Evolutionary conservation across 176 grass and related monocot species (phyloP), one percentile per base, ranked within the genome.

Genomic region (Rhynchospora pubera): DNA sequence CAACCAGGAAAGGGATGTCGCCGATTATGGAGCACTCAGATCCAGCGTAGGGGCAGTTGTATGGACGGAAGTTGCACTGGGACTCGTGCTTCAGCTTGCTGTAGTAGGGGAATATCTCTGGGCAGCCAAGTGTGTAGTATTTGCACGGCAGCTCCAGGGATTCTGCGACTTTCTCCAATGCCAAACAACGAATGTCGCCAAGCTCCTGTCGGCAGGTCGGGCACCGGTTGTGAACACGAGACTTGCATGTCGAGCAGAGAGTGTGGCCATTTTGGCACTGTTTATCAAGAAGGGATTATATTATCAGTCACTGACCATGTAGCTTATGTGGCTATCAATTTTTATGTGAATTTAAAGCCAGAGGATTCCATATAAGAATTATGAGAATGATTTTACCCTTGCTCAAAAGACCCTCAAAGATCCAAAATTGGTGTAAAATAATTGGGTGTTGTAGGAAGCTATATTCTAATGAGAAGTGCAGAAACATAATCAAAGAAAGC

Each of bases 231-330:
- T 92, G 91, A 5, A 97, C 94, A 87, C 88, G 86, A 65, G 90
- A 62, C 84, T 97, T 97, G 85, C 94, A 97, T 34, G 90, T 89
- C 57, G 90, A 94, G 74, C 94, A 97, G 52, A 97, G 42, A 16
- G 94, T 94, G 75, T 97, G 94, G 26, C 94, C 94, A 83, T 97
- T 97, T 85, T 89, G 91, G 80, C 94, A 97, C 94, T 97, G 90
- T 55, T 85, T 75, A 84, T 47, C 2, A 72, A 77, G 50, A 18
- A 86, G 85, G 66, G 67, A 59, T 62, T 86, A 51, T 91, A 24
- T 52, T 65, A 32, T 81, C 14, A 62, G 30, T 62, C 5, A 46
- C 16, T 50, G 7, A 46, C 6, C 42, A 65, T 46, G 9, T 32
- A 34, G 12, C 45, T 64, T 7, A 47, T 1, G 47, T 48, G 57